Conservation (phyloP, 2,329 filamentous ascomycete species). For the Trichoderma sp. region DNA sequence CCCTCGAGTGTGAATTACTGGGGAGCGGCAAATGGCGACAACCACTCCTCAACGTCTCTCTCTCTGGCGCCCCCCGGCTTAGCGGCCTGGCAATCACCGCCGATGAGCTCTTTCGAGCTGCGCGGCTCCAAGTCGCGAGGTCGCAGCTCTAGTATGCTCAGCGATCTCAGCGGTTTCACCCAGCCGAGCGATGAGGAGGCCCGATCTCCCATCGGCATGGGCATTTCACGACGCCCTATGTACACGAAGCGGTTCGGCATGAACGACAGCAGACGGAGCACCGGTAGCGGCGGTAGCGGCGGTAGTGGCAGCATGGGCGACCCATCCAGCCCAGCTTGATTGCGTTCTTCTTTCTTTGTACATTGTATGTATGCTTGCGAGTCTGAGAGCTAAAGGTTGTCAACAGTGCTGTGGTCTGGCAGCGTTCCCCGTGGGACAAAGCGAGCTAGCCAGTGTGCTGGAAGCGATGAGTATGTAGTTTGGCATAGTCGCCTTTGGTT, state of each 20-base stretch:
- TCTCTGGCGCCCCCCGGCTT: conserved; percentile 32
- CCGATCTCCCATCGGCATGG: conserved; percentile 24
- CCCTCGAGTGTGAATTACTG: conserved; percentile 30
- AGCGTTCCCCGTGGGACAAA: not conserved
- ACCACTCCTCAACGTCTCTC: conserved; percentile 32
- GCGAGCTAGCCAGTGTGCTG: not conserved
- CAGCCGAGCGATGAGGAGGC: conserved; percentile 55
- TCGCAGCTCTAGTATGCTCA: conserved; percentile 65
- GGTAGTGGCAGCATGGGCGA: conserved; percentile 51
- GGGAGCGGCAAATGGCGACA: conserved; percentile 35
- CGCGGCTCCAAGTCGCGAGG: conserved; percentile 46
- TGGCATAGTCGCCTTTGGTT: conserved; percentile 18
- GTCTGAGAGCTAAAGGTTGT: not conserved
- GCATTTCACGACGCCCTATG: conserved; percentile 13
- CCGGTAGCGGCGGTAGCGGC: conserved; percentile 44
- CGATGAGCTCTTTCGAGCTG: conserved; percentile 37
- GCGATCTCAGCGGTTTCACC: conserved; percentile 64
- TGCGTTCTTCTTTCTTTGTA: not conserved
- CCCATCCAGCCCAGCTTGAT: conserved; percentile 46
- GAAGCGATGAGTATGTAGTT: conserved; percentile 4
- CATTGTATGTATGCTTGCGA: not conserved
- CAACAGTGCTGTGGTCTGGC: not conserved
- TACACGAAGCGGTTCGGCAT: conserved; percentile 21
- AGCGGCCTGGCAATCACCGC: conserved; percentile 36
- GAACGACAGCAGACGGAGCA: conserved; percentile 35